These are phyloP conservation scores for Malus hybrid DNA, from an alignment of 331 rosid genomes.

Conservation along the genomic window DNA sequence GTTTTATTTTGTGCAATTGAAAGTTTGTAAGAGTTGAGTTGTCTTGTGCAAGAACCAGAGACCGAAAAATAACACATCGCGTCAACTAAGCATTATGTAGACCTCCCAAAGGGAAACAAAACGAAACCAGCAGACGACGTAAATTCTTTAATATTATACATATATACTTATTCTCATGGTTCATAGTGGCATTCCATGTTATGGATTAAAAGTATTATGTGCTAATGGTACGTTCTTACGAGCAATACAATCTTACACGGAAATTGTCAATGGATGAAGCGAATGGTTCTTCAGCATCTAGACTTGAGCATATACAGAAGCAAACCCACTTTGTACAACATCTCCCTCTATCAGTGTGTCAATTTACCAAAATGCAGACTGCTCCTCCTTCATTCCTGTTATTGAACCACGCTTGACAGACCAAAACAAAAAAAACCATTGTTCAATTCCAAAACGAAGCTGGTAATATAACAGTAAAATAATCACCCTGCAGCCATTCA, in stretches of 20 bases:
- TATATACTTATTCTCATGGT: background rate
- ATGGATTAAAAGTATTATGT: background rate
- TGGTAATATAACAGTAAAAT: background rate
- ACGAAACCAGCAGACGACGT: background rate
- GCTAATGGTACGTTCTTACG: background rate
- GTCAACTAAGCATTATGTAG: background rate
- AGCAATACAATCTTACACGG: background rate
- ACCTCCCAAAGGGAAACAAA: background rate
- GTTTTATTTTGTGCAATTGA: background rate
- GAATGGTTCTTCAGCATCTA: background rate
- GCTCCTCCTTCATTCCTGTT: background rate
- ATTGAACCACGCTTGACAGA: background rate
- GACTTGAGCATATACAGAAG: background rate
- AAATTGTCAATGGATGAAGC: background rate
- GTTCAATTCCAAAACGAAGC: background rate
- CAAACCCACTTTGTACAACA: constrained; percentile 1
- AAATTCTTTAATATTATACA: background rate
- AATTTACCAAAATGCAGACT: background rate
- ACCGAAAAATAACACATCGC: background rate
- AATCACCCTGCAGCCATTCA: background rate
- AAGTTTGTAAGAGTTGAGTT: background rate
- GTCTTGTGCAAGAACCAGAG: background rate
- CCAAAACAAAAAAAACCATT: background rate
- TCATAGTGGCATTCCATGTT: background rate
- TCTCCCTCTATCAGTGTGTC: background rate